phyloP scores from a whole-genome alignment of 2,329 filamentous ascomycete genomes.

The Penicillium sp. region DNA sequence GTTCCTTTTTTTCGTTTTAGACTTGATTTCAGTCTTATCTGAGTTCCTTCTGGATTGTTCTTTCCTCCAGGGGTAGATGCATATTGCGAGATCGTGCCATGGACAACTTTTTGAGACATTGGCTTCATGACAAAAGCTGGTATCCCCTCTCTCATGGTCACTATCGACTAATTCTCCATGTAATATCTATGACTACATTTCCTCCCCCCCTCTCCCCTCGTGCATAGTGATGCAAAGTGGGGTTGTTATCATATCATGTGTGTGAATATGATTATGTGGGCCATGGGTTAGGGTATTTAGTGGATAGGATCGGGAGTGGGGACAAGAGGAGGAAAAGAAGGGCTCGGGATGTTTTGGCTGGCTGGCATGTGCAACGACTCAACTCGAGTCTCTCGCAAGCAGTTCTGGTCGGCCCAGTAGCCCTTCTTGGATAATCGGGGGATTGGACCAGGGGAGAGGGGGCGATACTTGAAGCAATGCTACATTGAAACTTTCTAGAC shows the following conservation, averaged over 20 bases:
- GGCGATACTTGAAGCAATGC: slow-evolving; percentile 19
- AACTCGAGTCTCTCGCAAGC: slow-evolving; percentile 11
- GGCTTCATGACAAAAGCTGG: background rate
- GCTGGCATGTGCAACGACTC: slow-evolving; percentile 21
- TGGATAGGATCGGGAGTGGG: slow-evolving; percentile 10
- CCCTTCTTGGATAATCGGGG: slow-evolving; percentile 1
- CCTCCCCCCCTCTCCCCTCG: background rate
- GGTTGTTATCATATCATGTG: slow-evolving; percentile 22
- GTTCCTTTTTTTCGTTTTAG: background rate
- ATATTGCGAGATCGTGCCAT: background rate
- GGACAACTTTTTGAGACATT: background rate
- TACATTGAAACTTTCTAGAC: slow-evolving; percentile 29
- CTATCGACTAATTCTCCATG: background rate
- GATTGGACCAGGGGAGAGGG: slow-evolving; percentile 5
- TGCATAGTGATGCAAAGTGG: slow-evolving; percentile 17
- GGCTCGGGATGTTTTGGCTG: background rate
- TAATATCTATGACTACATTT: background rate
- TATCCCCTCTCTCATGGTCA: background rate
- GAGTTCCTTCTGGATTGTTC: slow-evolving; percentile 4
- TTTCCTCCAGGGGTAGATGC: background rate
- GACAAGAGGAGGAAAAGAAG: background rate
- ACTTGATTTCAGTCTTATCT: slow-evolving; percentile 4
- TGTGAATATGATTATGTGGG: slow-evolving; percentile 3
- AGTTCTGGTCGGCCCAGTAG: slow-evolving; percentile 9
- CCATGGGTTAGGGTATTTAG: background rate